Evolutionary conservation across 2,329 filamentous ascomycete genomes (phyloP).

Genomic region (Neurospora sp.): DNA sequence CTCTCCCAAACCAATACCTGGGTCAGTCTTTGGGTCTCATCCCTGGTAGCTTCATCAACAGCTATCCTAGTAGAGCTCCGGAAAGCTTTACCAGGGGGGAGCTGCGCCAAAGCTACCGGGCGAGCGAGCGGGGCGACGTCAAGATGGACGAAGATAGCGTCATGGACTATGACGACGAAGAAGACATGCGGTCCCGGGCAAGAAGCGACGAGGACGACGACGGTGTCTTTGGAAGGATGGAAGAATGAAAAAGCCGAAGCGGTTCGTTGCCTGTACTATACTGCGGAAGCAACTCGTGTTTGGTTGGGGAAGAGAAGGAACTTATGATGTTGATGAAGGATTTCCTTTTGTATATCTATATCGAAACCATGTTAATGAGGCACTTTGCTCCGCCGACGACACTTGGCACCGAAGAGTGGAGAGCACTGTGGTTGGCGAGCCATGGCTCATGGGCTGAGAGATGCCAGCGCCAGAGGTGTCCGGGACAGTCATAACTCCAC

Average conservation of each 20-base stretch:
- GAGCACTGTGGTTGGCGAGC: conserved; percentile 21
- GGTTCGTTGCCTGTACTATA: neutral
- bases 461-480: conserved; percentile 15
- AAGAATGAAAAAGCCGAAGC: conserved; percentile 49
- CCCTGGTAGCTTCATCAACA: conserved; percentile 53
- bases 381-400: conserved; percentile 48
- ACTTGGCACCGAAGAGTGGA: conserved; percentile 61
- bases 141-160: conserved; percentile 59
- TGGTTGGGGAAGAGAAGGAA: conserved; percentile 1
- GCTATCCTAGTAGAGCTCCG: conserved; percentile 48
- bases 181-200: conserved; percentile 48
- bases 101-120: conserved; percentile 25
- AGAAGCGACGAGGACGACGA: conserved; percentile 86
- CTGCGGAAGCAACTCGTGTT: neutral
- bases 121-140: conserved; percentile 29
- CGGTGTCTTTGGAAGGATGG: conserved; percentile 92
- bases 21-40: conserved; percentile 46
- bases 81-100: conserved; percentile 57
- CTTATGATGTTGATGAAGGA: conserved; percentile 19
- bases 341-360: conserved; percentile 42
- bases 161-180: conserved; percentile 58
- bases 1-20: conserved; percentile 71
- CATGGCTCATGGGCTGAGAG: conserved; percentile 5
- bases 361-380: conserved; percentile 34
- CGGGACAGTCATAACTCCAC: conserved; percentile 33